A percentile compares a stretch with the other conserved stretches of the same genome.
These are phyloP conservation scores for Stentor coeruleus DNA, from an alignment of 73 alveolate species.

Conservation along the genomic window DNA sequence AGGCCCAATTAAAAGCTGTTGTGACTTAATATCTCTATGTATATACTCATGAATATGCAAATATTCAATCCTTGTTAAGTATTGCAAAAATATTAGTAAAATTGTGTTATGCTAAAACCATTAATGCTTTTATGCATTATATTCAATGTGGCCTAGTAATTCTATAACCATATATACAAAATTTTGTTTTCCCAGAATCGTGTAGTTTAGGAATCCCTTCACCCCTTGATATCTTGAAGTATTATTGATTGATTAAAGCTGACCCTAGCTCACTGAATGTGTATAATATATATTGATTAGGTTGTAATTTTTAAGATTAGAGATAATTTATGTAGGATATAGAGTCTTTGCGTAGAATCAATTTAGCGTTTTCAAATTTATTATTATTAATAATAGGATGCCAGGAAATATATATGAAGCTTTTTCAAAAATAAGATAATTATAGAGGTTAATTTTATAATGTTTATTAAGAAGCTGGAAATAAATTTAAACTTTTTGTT, in stretches of 20 bases:
- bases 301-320: no score
- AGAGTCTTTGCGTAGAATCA: no score
- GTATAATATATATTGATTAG: no score
- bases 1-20: conserved; percentile 51
- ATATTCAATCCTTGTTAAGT: conserved; percentile 52
- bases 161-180: conserved; percentile 74
- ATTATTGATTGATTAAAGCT: conserved; percentile 36
- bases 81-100: conserved; percentile 62
- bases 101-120: conserved; percentile 52
- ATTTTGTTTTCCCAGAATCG: conserved; percentile 70
- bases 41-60: conserved; percentile 56
- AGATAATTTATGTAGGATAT: no score
- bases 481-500: no score
- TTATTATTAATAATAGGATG: no score
- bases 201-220: conserved; percentile 69
- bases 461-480: no score
- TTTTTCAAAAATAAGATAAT: no score
- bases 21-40: conserved; percentile 70
- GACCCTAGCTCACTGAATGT: no score
- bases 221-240: conserved; percentile 51
- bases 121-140: conserved; percentile 34
- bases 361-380: no score
- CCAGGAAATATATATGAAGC: no score
- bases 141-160: conserved; percentile 68
- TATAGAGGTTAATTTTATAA: no score